Evolutionary conservation across 768 basidiomycete genomes (phyloP).

Genomic region (Suillus alpinus): DNA sequence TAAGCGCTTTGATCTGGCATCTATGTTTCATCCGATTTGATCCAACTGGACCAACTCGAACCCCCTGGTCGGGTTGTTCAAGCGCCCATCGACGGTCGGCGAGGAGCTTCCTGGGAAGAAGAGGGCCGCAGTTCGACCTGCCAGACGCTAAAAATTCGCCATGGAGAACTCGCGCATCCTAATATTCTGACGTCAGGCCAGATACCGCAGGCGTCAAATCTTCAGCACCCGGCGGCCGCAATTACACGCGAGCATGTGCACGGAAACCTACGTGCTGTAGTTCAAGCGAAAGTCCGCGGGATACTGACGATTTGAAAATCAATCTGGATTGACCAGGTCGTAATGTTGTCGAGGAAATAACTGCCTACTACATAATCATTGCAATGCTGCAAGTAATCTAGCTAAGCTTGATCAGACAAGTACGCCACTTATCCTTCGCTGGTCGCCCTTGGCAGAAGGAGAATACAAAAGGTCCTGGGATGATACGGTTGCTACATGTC

Average conservation of each 20-base stretch:
- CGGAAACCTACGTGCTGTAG: neutral
- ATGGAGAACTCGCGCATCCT: neutral
- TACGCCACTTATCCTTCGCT: neutral
- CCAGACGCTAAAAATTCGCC: neutral
- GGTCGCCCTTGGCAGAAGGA: neutral
- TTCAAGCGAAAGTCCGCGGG: neutral
- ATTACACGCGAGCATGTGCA: neutral
- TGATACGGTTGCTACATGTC: neutral
- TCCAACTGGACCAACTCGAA: neutral
- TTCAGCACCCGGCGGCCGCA: neutral
- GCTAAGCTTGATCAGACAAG: neutral
- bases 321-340: neutral
- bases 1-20: neutral
- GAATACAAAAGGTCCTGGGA: neutral
- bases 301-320: neutral
- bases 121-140: neutral
- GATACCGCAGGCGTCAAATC: neutral
- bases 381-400: neutral
- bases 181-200: neutral
- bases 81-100: neutral
- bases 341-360: neutral
- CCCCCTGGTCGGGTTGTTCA: neutral
- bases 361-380: neutral
- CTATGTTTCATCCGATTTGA: neutral
- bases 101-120: neutral